Percentiles rank a stretch among this genome's conserved stretches.
Evolutionary conservation across 164 flowering plant species (phyloP).

Genomic region (Platanus orientalis): DNA sequence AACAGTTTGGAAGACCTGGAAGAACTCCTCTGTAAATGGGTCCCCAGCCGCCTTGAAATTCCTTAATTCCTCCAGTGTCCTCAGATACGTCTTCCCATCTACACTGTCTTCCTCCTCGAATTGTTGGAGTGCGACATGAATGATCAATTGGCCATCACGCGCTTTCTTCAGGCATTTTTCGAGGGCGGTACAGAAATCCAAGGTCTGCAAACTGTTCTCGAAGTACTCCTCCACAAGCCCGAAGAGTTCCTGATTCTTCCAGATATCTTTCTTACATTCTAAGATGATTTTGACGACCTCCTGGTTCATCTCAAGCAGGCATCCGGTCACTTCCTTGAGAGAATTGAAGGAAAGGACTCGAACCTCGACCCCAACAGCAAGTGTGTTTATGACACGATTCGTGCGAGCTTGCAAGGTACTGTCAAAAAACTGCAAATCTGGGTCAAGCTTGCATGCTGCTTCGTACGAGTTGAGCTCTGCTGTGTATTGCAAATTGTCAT

Average conservation of each 20-base stretch:
- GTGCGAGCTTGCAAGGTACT: conserved; percentile 46
- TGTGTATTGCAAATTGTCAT: conserved; percentile 16
- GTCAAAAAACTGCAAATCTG: conserved; percentile 56
- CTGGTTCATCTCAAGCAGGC: conserved; percentile 68
- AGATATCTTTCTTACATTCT: conserved; percentile 57
- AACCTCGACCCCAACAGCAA: conserved; percentile 50
- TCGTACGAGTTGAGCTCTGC: conserved; percentile 59
- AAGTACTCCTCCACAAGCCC: conserved; percentile 77
- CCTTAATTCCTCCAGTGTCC: conserved; percentile 50
- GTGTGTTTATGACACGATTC: conserved; percentile 43
- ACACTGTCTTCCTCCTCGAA: conserved; percentile 53
- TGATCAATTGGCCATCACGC: conserved; percentile 49
- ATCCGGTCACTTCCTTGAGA: conserved; percentile 52
- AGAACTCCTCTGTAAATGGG: conserved; percentile 72
- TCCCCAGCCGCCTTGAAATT: conserved; percentile 60
- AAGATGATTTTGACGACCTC: conserved; percentile 65
- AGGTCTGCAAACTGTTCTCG: conserved; percentile 58
- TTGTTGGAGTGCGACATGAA: conserved; percentile 55
- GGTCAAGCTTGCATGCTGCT: conserved; percentile 60
- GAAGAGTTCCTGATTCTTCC: conserved; percentile 60
- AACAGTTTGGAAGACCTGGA: conserved; percentile 43
- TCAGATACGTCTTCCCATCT: conserved; percentile 14
- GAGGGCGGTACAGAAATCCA: conserved; percentile 69
- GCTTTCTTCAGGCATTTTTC: conserved; percentile 66
- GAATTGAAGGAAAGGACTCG: conserved; percentile 63